Conservation (phyloP, 805 yeast species). For the Peterozyma toletana region DNA sequence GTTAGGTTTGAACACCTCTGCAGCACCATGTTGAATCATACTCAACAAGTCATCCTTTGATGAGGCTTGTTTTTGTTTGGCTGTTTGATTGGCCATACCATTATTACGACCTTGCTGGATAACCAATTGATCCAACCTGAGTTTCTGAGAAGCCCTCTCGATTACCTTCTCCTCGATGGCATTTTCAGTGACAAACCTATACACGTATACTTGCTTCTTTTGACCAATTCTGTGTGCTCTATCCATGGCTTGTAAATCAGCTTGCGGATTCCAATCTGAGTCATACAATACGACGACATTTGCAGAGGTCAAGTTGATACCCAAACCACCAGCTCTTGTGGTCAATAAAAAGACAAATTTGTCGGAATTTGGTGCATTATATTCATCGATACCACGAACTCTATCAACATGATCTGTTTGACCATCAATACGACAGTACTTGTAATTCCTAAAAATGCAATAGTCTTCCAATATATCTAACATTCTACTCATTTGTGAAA, state of each 20-base stretch:
- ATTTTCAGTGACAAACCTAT: constrained; percentile 70
- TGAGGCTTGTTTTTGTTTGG: constrained; percentile 28
- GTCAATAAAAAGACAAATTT: constrained; percentile 73
- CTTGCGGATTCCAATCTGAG: constrained; percentile 88
- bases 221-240: constrained; percentile 88
- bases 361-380: constrained; percentile 64
- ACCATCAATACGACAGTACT: constrained; percentile 78
- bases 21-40: constrained; percentile 83
- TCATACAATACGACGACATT: constrained; percentile 71
- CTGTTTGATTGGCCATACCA: constrained; percentile 15
- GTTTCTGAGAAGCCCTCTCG: constrained; percentile 75
- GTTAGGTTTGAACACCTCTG: constrained; percentile 42
- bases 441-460: constrained; percentile 59
- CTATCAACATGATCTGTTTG: constrained; percentile 76
- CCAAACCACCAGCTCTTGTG: constrained; percentile 88
- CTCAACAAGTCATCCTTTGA: constrained; percentile 68
- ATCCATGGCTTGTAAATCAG: constrained; percentile 86
- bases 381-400: constrained; percentile 69
- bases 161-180: constrained; percentile 79
- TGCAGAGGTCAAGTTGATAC: constrained; percentile 77
- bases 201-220: constrained; percentile 75
- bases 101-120: constrained; percentile 59
- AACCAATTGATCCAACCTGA: constrained; percentile 73
- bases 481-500: constrained; percentile 80
- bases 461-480: constrained; percentile 78